phyloP scores from a whole-genome alignment of 1,139 yeast species.

The Pichia terricola region DNA sequence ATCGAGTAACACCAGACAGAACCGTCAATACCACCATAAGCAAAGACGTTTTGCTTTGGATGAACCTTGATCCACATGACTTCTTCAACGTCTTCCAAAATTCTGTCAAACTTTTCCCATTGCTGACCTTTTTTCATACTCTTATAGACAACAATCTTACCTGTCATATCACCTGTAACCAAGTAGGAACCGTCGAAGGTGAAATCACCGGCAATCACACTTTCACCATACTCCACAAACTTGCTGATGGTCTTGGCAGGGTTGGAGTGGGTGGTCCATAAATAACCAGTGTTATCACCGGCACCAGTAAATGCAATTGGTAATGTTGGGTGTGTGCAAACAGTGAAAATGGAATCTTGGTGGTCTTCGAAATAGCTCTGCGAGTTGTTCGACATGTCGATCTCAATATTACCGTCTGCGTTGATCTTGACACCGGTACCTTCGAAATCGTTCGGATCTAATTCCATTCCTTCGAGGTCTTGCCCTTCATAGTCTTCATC shows the following conservation, averaged over 20 bases:
- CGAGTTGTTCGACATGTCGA: conserved; percentile 83
- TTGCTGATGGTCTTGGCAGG: conserved; percentile 76
- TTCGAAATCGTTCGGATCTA: conserved; percentile 19
- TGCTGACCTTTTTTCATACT: conserved; percentile 67
- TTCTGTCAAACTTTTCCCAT: conserved; percentile 58
- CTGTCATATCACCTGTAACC: conserved; percentile 92
- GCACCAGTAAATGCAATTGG: conserved; percentile 70
- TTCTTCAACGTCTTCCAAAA: conserved; percentile 82
- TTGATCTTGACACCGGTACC: conserved; percentile 27
- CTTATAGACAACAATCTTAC: conserved; percentile 67
- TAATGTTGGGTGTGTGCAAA: conserved; percentile 69
- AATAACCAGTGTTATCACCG: conserved; percentile 75
- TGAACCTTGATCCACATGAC: conserved; percentile 71
- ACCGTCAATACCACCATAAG: conserved; percentile 92
- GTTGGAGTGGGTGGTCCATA: conserved; percentile 85
- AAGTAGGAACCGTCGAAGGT: conserved; percentile 72
- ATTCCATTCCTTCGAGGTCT: conserved; percentile 29
- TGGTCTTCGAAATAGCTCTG: conserved; percentile 84
- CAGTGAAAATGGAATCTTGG: conserved; percentile 70
- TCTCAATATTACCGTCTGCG: conserved; percentile 35
- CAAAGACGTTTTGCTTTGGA: conserved; percentile 70
- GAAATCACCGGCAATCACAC: conserved; percentile 78
- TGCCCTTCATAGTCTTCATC: conserved; percentile 34
- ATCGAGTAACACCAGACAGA: conserved; percentile 90
- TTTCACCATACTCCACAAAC: conserved; percentile 73